Base-by-base conservation (phyloP, 306 rosid genomes). In the Purshia tridentata region DNA sequence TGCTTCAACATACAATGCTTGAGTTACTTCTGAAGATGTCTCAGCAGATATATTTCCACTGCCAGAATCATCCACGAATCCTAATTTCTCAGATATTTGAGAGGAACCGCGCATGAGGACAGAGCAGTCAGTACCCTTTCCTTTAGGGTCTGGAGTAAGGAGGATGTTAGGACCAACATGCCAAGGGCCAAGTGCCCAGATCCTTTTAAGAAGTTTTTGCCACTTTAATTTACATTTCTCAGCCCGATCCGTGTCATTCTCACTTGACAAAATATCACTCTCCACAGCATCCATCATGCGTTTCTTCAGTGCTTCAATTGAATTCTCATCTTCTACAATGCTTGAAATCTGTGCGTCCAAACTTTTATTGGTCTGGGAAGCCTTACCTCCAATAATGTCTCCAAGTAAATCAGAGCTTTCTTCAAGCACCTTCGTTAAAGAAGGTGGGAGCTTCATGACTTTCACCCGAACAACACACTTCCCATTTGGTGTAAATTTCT, bases 141-240 rank as follows among this genome's bases (percentile, higher is more conserved):
- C 86, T 79, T 87, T 81, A 19, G 62, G 60, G 73, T 87, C 93
- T 40, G 96, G 97, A 65, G 82, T 74, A 18, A 89, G 74, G 48
- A 93, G 90, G 72, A 91, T 72, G 77, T 91, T 91, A 39, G 97
- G 91, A 75, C 97, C 98, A 45, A 86, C 77, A 22, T 88, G 88
- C 77, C 87, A 75, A 6, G 96, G 97, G 64, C 97, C 98, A 67
- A 93, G 96, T 15, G 97, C 87, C 97, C 98, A 91, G 37, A 89
- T 85, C 78, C 91, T 81, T 77, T 82, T 83, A 75, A 93, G 88
- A 82, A 93, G 85, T 77, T 89, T 87, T 22, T 69, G 76, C 98
- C 98, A 93, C 76, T 85, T 80, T 16, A 69, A 52, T 58, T 83
- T 87, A 69, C 88, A 82, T 68, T 87, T 90, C 74, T 85, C 90